Base-by-base conservation (phyloP, 2,329 filamentous ascomycete genomes). In the Thielaviopsis populi region DNA sequence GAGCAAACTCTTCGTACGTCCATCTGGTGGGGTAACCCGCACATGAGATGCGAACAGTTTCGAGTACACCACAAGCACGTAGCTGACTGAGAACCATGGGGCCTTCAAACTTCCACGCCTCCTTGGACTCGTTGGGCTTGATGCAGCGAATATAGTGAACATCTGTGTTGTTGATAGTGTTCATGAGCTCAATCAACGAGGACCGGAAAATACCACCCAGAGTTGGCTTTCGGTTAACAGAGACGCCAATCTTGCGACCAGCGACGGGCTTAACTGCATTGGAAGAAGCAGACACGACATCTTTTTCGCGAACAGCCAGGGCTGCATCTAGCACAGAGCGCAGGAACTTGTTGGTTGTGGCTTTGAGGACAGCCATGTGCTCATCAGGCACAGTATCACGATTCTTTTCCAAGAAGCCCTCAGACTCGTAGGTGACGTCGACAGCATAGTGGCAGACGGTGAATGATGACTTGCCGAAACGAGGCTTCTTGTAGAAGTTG, bases 381-480 rank as follows among this genome's bases (percentile, higher is more conserved):
- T 99, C 94, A 72, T 99, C 94, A 5, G 94, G 94, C 58, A 99
- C 94, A 22, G 95, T 99, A 74, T 99, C 94, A 74, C 94, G 85
- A 75, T 99, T 99, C 82, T 99, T 99, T 75, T 99, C 95, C 71
- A 99, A 96, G 76, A 99, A 99, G 58, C 94, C 94, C 70, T 99
- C 94, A 1, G 92, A 97, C 75, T 99, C 94, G 73, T 99, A 99
- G 19, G 92, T 97, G 69, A 99, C 94, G 71, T 99, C 94, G 64
- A 99, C 81, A 62, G 94, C 94, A 75, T 99, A 99, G 76, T 99
- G 95, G 75, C 92, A 97, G 67, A 99, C 91, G 7, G 94, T 97
- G 77, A 99, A 99, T 1, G 94, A 82, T 15, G 91, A 96, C 76
- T 97, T 97, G 69, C 94, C 94, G 70, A 99, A 99, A 65, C 94